Conservation (phyloP, 2,329 filamentous ascomycete genomes). For the Neofusicoccum ribis region DNA sequence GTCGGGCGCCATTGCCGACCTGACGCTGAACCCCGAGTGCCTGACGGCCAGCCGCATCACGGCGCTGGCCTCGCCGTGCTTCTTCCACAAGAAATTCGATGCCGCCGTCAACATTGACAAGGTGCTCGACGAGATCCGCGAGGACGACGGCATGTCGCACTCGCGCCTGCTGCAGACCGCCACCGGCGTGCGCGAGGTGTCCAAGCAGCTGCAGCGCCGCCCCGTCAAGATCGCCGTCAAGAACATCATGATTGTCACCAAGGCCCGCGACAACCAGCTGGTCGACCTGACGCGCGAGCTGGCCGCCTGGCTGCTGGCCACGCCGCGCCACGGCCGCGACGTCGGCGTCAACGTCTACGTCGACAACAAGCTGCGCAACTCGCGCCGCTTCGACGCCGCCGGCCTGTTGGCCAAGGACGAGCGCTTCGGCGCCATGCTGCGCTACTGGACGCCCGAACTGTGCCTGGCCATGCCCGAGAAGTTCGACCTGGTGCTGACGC, state of each 20-base stretch:
- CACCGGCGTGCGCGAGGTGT: conserved; percentile 91
- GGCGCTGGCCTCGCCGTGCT: conserved; percentile 86
- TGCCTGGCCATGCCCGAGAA: conserved; percentile 93
- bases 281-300: conserved; percentile 87
- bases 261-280: conserved; percentile 91
- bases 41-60: conserved; percentile 53
- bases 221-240: conserved; percentile 89
- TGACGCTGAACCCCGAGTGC: conserved; percentile 49
- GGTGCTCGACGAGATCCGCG: conserved; percentile 90
- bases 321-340: conserved; percentile 81
- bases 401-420: conserved; percentile 72
- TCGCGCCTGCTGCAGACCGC: conserved; percentile 93
- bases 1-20: conserved; percentile 57
- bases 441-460: conserved; percentile 94
- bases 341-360: conserved; percentile 94
- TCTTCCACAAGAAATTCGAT: conserved; percentile 96
- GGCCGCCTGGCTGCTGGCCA: conserved; percentile 81
- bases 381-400: conserved; percentile 80
- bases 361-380: conserved; percentile 88
- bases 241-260: conserved; percentile 98
- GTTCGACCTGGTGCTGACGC: conserved; percentile 89
- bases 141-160: conserved; percentile 86
- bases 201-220: conserved; percentile 87
- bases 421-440: conserved; percentile 79
- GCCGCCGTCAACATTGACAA: conserved; percentile 93